Evolutionary conservation across 1,284 basidiomycete species (phyloP), one percentile per base, ranked within the genome.

Genomic region (Quambalaria eucalypti): DNA sequence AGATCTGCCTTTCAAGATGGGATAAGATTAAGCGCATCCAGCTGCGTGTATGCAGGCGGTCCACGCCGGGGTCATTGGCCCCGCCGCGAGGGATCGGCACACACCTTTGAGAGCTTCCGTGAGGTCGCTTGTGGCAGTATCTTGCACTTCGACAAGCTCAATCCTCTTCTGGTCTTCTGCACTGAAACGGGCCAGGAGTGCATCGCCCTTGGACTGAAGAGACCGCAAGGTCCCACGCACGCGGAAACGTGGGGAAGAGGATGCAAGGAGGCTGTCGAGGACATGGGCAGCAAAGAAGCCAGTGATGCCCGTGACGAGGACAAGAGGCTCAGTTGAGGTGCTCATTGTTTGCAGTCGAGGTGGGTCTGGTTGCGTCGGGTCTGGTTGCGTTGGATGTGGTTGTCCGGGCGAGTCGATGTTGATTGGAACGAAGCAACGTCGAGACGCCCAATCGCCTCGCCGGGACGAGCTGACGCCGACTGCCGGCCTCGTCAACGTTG

Each of bases 61-160:
- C n/a, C n/a, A n/a, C n/a, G n/a, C n/a, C n/a, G n/a, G n/a, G n/a
- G n/a, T n/a, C n/a, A n/a, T n/a, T n/a, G n/a, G n/a, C n/a, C n/a
- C n/a, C n/a, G n/a, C n/a, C n/a, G n/a, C n/a, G n/a, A n/a, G n/a
- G n/a, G n/a, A n/a, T n/a, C n/a, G n/a, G n/a, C n/a, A 39, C 36
- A 5, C 36, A 2, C 71, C 74, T 12, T 64, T 44, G 25, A 77
- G 51, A 1, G 76, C 76, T 8, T 64, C 63, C 0, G 66, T 56
- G 3, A 77, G 58, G 19, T 77, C 70, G 1, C 66, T 69, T 4
- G 66, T 66, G 19, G 73, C 74, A 16, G 74, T 70, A 42, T 76
- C 76, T 40, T 66, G 57, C 28, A 77, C 69, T 48, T 71, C 53
- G 31, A 72, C 61, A 12, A 72, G 55, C 49, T 70, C 64, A 42